A percentile compares a stretch with the other conserved stretches of the same genome.
Evolutionary conservation across 2,329 filamentous ascomycete species (phyloP).

Genomic region (Calonectria multiphialidica): DNA sequence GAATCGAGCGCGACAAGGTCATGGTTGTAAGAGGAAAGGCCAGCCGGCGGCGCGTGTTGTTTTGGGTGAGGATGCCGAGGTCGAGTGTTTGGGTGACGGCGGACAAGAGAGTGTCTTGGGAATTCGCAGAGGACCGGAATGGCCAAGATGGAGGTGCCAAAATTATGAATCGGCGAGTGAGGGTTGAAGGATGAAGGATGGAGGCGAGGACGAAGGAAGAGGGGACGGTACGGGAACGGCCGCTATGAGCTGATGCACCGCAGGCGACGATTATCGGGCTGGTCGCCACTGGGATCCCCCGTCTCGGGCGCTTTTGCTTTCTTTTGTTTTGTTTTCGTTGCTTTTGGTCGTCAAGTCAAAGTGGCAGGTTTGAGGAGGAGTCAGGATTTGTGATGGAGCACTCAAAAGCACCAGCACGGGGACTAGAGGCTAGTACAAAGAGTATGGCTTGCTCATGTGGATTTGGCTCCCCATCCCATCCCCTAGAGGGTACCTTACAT

Average conservation of each 20-base stretch:
- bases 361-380: background rate
- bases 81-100: background rate
- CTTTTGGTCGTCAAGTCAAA: constrained; percentile 18
- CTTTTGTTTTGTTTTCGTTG: constrained; percentile 25
- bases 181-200: constrained; percentile 27
- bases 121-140: constrained; percentile 3
- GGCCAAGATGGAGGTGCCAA: constrained; percentile 16
- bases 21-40: constrained; percentile 44
- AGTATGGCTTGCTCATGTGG: constrained; percentile 19
- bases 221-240: constrained; percentile 39
- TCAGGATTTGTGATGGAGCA: constrained; percentile 10
- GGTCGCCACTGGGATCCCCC: constrained; percentile 41
- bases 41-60: constrained; percentile 39
- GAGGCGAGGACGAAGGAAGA: constrained; percentile 22
- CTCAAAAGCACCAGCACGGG: constrained; percentile 5
- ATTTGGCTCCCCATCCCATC: constrained; percentile 18
- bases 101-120: background rate
- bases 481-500: constrained; percentile 25
- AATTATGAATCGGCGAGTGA: constrained; percentile 22
- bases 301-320: constrained; percentile 30
- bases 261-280: constrained; percentile 36
- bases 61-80: constrained; percentile 24
- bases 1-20: constrained; percentile 45
- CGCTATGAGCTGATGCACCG: constrained; percentile 43
- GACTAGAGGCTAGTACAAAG: constrained; percentile 12